Base-by-base conservation (phyloP, 257 asterid genomes). In the Fraxinus anomala region DNA sequence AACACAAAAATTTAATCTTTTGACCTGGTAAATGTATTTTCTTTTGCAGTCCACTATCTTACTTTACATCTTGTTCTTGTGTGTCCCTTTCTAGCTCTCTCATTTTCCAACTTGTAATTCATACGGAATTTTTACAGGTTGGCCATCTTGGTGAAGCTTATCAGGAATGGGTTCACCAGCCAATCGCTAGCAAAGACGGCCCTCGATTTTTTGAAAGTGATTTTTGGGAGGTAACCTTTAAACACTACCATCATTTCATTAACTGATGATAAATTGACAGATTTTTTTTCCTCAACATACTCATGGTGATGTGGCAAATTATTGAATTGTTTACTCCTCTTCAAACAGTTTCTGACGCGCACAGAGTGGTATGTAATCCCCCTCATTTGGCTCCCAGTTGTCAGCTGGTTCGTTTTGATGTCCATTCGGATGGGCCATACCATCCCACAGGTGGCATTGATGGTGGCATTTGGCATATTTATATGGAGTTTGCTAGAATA, bases 111-210 rank as follows among this genome's bases (percentile, higher is more conserved):
- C 4, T 30, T 70, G 28, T 75, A 24, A 72, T 17, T 8, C 10
- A 10, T 3, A 56, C 36, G 14, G 59, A 74, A 56, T 63, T 70
- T 80, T 59, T 49, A 17, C 67, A 94, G 99, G 99, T 95, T 81
- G 98, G 99, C 75, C 93, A 92, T 90, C 99, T 95, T 77, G 94
- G 94, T 47, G 96, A 95, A 79, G 85, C 80, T 37, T 95, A 95
- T 86, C 93, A 95, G 80, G 97, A 91, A 73, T 95, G 99, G 99
- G 92, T 91, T 84, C 99, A 95, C 87, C 96, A 91, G 91, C 98
- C 98, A 47, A 91, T 95, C 65, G 94, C 87, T 17, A 82, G 90
- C 86, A 95, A 85, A 81, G 96, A 91, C 85, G 92, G 97, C 83
- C 99, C 99, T 59, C 88, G 96, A 39, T 95, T 92, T 82, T 95